Conservation (phyloP, 305 asterid genomes). For the Stenogyne calaminthoides region DNA sequence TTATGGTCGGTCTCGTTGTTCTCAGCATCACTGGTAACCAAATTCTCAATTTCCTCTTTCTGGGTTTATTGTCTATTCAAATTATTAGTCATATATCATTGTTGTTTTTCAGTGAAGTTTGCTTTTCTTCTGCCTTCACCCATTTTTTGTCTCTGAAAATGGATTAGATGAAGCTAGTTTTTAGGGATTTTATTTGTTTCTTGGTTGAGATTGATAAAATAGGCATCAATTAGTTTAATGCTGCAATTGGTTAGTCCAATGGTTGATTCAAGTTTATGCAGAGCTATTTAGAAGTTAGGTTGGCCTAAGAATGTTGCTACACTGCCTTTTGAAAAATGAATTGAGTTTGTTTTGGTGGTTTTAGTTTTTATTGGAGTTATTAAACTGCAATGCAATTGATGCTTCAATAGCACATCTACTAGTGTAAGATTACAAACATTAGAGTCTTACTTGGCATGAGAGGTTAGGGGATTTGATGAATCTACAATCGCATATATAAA, state of each 20-base stretch:
- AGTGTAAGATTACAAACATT: background rate
- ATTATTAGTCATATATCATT: background rate
- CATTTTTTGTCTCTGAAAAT: background rate
- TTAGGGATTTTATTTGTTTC: background rate
- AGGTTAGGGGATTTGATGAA: conserved; percentile 1
- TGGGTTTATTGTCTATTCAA: background rate
- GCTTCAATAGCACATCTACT: background rate
- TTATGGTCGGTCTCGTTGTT: conserved; percentile 54
- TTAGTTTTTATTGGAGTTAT: background rate
- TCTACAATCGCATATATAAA: background rate
- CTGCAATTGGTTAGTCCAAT: background rate
- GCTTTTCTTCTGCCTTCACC: background rate
- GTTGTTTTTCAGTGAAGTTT: background rate
- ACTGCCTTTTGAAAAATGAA: background rate
- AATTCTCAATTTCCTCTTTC: background rate
- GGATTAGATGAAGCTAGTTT: conserved; percentile 8
- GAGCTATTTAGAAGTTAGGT: conserved; percentile 11
- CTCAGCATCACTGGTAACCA: conserved; percentile 75
- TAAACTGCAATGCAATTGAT: background rate
- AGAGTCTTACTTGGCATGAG: background rate
- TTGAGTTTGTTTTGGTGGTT: background rate
- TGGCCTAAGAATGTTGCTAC: background rate
- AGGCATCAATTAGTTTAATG: conserved; percentile 2
- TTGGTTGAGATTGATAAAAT: background rate
- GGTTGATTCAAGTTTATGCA: conserved; percentile 11